Conservation (phyloP, 2,329 filamentous ascomycete genomes). For the Phaeosphaeriaceae sp. region DNA sequence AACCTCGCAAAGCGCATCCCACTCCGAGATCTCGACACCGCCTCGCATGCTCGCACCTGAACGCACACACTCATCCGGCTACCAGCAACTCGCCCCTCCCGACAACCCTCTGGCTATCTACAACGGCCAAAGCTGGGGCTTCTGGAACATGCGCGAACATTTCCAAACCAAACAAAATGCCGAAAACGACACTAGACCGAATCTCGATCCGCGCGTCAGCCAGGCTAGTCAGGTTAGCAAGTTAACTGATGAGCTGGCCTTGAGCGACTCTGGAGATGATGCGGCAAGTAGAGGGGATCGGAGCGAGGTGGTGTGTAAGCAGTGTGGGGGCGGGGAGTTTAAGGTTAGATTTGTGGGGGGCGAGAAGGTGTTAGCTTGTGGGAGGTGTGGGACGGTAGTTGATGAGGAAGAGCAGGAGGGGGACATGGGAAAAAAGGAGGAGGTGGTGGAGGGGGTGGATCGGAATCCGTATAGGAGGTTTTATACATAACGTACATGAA, state of each 20-base stretch:
- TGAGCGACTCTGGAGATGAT: conserved; percentile 16
- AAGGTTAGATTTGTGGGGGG: conserved; percentile 64
- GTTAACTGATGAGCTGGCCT: conserved; percentile 47
- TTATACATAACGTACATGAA: neutral
- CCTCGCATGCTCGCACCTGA: conserved; percentile 7
- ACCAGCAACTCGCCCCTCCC: neutral
- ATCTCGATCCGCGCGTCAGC: conserved; percentile 51
- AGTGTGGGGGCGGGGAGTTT: conserved; percentile 68
- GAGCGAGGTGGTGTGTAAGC: conserved; percentile 56
- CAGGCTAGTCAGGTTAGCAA: conserved; percentile 65
- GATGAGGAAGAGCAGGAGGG: neutral
- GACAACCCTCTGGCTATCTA: conserved; percentile 57
- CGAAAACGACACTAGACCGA: conserved; percentile 34
- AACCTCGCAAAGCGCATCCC: conserved; percentile 15
- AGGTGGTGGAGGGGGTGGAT: neutral
- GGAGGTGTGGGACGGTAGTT: conserved; percentile 54
- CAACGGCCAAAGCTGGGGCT: conserved; percentile 60
- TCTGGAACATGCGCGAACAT: conserved; percentile 55
- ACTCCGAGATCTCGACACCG: conserved; percentile 9
- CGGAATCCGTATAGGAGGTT: conserved; percentile 2
- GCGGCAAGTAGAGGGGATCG: conserved; percentile 20
- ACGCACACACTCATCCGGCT: conserved; percentile 7
- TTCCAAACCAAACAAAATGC: conserved; percentile 2
- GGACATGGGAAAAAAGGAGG: neutral
- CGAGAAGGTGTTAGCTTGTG: conserved; percentile 67